A percentile compares a stretch with the other conserved stretches of the same genome.
phyloP scores from a whole-genome alignment of 2,329 filamentous ascomycete species.

The Ilyonectria mors-panacis region DNA sequence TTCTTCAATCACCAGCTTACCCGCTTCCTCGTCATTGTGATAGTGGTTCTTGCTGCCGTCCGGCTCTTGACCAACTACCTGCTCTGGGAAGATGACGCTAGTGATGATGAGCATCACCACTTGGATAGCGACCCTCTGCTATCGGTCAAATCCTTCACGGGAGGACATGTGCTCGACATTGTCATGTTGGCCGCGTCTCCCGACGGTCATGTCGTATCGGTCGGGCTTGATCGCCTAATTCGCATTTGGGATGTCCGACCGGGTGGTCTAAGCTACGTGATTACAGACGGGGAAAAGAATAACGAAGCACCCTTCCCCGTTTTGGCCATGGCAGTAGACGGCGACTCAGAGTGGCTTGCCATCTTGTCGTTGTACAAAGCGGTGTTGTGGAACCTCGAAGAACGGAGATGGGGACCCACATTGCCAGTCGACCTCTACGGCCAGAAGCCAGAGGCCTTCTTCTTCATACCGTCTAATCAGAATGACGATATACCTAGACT shows the following conservation, averaged over 20 bases:
- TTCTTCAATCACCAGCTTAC: conserved; percentile 73
- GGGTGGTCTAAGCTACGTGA: conserved; percentile 58
- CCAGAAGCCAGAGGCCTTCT: conserved; percentile 74
- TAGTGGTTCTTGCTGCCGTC: conserved; percentile 75
- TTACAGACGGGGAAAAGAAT: conserved; percentile 58
- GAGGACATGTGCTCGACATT: conserved; percentile 79
- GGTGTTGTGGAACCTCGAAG: conserved; percentile 74
- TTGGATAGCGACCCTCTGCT: conserved; percentile 65
- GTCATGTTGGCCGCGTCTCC: conserved; percentile 74
- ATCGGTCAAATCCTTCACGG: conserved; percentile 71
- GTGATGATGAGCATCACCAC: conserved; percentile 62
- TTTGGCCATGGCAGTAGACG: conserved; percentile 75
- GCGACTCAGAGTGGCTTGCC: conserved; percentile 75
- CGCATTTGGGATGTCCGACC: conserved; percentile 75
- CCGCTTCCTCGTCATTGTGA: conserved; percentile 73
- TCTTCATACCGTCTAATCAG: conserved; percentile 67
- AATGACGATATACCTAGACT: conserved; percentile 61
- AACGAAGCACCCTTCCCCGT: conserved; percentile 70
- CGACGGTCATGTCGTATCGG: conserved; percentile 76
- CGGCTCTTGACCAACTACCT: conserved; percentile 82
- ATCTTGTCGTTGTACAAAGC: conserved; percentile 73
- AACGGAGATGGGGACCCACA: conserved; percentile 70
- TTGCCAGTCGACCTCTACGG: conserved; percentile 65
- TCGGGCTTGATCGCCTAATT: conserved; percentile 79
- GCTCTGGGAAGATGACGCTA: conserved; percentile 74